phyloP scores from a whole-genome alignment of 2,329 filamentous ascomycete species.

The Venturia pyrina region DNA sequence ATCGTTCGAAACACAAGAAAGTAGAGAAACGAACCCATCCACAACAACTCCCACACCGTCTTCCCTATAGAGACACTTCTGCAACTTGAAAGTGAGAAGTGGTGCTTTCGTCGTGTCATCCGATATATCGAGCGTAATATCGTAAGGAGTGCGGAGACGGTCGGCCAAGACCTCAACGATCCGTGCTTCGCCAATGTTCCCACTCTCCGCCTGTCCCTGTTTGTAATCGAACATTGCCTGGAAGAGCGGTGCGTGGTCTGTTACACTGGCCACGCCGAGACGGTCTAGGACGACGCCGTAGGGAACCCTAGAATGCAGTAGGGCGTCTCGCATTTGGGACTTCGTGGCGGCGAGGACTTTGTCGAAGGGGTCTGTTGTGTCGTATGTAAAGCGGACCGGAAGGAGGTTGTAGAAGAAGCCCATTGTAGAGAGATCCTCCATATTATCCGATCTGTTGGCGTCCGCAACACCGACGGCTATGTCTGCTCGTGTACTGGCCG shows the following conservation, averaged over 20 bases:
- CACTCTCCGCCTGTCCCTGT: conserved; percentile 1
- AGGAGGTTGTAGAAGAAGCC: conserved; percentile 43
- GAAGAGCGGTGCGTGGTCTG: not conserved
- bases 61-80: conserved; percentile 24
- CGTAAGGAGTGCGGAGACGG: not conserved
- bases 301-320: not conserved
- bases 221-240: conserved; percentile 7
- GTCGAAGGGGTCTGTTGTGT: conserved; percentile 20
- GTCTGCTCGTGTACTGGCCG: conserved; percentile 27
- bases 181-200: not conserved
- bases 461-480: conserved; percentile 41
- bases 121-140: conserved; percentile 2
- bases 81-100: conserved; percentile 14
- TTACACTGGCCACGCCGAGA: not conserved
- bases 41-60: conserved; percentile 19
- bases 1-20: not conserved
- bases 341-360: conserved; percentile 23
- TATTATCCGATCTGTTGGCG: conserved; percentile 28
- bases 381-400: conserved; percentile 31
- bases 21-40: conserved; percentile 14
- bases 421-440: conserved; percentile 25
- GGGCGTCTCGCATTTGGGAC: conserved; percentile 14
- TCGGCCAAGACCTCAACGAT: conserved; percentile 4
- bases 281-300: conserved; percentile 1
- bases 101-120: not conserved